Evolutionary conservation across 768 basidiomycete genomes (phyloP).

Genomic region (Calocera cornea): DNA sequence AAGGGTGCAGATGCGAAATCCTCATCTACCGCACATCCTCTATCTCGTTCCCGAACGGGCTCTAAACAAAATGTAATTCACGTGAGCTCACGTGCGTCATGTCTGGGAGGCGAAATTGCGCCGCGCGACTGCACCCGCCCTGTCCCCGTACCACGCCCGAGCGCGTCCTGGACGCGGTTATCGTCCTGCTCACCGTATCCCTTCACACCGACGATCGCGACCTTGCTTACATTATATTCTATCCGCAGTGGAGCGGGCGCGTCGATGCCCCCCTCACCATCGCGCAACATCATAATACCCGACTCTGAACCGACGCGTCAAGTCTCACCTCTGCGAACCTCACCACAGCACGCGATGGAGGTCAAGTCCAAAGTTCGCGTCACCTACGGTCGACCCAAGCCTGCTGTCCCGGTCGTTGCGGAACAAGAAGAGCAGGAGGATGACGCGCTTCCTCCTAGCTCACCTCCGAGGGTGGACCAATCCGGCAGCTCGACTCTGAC

Average conservation of each 20-base stretch:
- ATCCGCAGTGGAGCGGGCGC: not conserved
- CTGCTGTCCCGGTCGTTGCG: not conserved
- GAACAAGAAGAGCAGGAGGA: not conserved
- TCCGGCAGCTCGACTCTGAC: not conserved
- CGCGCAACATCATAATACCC: not conserved
- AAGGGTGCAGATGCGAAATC: too few species aligned
- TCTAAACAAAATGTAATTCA: not conserved
- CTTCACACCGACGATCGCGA: not conserved
- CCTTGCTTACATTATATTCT: not conserved
- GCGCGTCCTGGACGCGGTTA: not conserved
- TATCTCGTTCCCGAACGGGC: too few species aligned
- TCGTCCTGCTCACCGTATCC: not conserved
- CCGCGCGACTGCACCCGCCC: constrained; percentile 3
- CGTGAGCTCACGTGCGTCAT: not conserved
- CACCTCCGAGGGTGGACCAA: not conserved
- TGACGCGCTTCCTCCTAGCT: not conserved
- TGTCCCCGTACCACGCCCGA: not conserved
- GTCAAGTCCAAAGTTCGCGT: not conserved
- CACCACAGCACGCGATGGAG: not conserved
- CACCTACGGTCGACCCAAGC: not conserved
- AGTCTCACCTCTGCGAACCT: not conserved
- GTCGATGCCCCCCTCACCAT: not conserved
- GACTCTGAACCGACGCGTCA: constrained; percentile 4
- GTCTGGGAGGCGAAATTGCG: constrained; percentile 3
- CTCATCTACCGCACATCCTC: too few species aligned